Base-by-base conservation (phyloP, 1,284 basidiomycete genomes). In the Wolfiporia cocos region DNA sequence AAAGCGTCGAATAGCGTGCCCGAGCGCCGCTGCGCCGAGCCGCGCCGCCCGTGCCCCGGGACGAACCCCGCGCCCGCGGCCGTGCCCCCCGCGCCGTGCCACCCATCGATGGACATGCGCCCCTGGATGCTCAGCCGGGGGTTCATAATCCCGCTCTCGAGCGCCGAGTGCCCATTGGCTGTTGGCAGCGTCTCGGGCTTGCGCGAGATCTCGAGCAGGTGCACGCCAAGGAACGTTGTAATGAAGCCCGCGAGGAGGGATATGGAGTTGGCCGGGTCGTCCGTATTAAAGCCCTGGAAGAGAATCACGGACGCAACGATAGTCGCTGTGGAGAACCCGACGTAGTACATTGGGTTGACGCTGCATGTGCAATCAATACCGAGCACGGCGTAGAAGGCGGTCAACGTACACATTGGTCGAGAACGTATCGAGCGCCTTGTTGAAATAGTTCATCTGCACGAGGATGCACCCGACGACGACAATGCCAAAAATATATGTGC, bases 361-460 rank as follows among this genome's bases (percentile, higher is more conserved):
- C 90, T 92, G 59, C 24, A 14, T 15, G 18, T n/a, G n/a, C n/a
- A n/a, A n/a, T n/a, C n/a, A n/a, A n/a, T n/a, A n/a, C n/a, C n/a
- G n/a, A n/a, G n/a, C n/a, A n/a, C n/a, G n/a, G n/a, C n/a, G n/a
- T n/a, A n/a, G n/a, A 14, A 26, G 28, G 26, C 6, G 37, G 1
- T 11, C 15, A n/a, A 76, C 92, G 54, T 73, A 93, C 90, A 98
- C 91, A 60, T 98, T 99, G 34, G 95, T 98, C 4, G 92, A 93
- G 66, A 98, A 99, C 1, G 86, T 91, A 61, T 98, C 95, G 41
- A 99, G 75, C 0, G 95, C 96, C 62, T 97, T 97, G 74, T 98
- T 99, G 70, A 98, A 97, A 71, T 96, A 99, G 69, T 97, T 95
- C 90, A 96, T 94, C 67, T 97, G 94, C 2, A 96, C 80, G 40